These are phyloP conservation scores for Didymella segeticola DNA, from an alignment of 2,329 filamentous ascomycete species.

Conservation along the genomic window DNA sequence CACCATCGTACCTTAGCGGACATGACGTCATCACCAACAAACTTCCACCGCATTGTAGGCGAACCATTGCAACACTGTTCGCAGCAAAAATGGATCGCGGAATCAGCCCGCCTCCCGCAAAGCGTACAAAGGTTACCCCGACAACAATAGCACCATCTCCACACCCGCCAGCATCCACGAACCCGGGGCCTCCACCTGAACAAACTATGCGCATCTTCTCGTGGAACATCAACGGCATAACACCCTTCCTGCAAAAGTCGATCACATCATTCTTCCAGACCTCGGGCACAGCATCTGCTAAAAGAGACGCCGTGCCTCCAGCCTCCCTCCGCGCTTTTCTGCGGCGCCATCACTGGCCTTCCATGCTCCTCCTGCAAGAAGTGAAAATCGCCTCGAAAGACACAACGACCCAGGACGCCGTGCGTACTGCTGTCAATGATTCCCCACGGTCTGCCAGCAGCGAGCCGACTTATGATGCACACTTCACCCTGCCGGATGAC, in stretches of 20 bases:
- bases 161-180: background rate
- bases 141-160: no score
- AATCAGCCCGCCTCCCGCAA: constrained; percentile 6
- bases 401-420: constrained; percentile 46
- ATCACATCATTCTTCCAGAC: constrained; percentile 51
- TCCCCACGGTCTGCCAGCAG: background rate
- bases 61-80: background rate
- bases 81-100: background rate
- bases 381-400: constrained; percentile 56
- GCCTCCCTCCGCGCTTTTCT: constrained; percentile 42
- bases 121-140: background rate
- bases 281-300: background rate
- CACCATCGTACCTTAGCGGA: background rate
- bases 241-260: constrained; percentile 50
- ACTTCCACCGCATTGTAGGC: background rate
- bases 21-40: constrained; percentile 3
- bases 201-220: constrained; percentile 50
- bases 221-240: constrained; percentile 59
- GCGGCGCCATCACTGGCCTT: constrained; percentile 54
- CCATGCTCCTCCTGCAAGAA: constrained; percentile 58
- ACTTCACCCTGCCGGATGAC: constrained; percentile 59
- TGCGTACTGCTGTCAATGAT: constrained; percentile 49
- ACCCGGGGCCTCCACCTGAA: background rate
- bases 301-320: background rate
- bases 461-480: constrained; percentile 51